A percentile compares a stretch with the other conserved stretches of the same genome.
These are phyloP conservation scores for Aeschynomene evenia DNA, from an alignment of 306 rosid species.

Conservation along the genomic window DNA sequence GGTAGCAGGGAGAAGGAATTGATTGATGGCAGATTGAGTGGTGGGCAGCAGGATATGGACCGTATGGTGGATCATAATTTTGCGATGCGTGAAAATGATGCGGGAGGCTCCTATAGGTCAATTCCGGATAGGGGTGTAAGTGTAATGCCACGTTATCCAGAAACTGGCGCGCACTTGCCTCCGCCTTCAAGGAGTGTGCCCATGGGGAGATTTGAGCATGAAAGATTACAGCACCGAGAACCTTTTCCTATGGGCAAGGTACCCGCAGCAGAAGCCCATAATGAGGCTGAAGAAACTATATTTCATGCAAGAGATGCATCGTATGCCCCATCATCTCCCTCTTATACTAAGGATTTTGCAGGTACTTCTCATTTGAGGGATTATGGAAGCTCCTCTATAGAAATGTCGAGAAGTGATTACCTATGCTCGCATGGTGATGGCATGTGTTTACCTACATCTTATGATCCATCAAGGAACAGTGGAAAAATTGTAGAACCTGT, in stretches of 20 bases:
- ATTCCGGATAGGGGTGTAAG: constrained; percentile 39
- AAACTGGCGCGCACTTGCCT: constrained; percentile 44
- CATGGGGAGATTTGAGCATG: constrained; percentile 45
- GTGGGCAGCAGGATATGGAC: constrained; percentile 37
- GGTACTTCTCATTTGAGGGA: constrained; percentile 53
- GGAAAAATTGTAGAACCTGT: constrained; percentile 44
- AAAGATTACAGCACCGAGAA: constrained; percentile 45
- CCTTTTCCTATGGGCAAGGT: constrained; percentile 45
- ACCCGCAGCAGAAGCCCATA: constrained; percentile 37
- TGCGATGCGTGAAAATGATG: constrained; percentile 44
- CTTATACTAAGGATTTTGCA: constrained; percentile 49
- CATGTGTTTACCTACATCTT: constrained; percentile 37
- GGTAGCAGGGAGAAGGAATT: constrained; percentile 48
- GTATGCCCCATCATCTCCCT: constrained; percentile 40
- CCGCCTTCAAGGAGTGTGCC: constrained; percentile 39
- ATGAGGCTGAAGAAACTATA: constrained; percentile 44
- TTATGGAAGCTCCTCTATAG: constrained; percentile 49
- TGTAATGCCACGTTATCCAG: constrained; percentile 33
- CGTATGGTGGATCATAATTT: constrained; percentile 48
- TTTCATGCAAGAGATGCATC: constrained; percentile 48
- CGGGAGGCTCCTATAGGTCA: constrained; percentile 46
- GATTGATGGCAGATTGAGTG: constrained; percentile 46
- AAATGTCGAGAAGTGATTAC: constrained; percentile 45
- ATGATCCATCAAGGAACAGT: constrained; percentile 51
- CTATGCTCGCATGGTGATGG: constrained; percentile 48